Evolutionary conservation across 2,329 filamentous ascomycete species (phyloP).

Genomic region (Epichloe scottii): DNA sequence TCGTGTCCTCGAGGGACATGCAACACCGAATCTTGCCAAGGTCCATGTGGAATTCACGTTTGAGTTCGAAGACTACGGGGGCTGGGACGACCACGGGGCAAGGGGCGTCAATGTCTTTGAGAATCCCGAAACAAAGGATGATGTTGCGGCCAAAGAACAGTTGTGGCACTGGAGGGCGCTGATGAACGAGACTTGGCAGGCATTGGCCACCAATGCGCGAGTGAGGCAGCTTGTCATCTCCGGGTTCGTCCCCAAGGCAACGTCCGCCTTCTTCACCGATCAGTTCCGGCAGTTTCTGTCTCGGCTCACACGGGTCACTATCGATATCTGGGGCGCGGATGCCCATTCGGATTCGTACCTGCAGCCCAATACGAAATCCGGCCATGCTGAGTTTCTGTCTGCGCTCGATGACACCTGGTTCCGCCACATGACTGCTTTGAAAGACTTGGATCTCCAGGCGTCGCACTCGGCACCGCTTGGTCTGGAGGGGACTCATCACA

Average conservation of each 20-base stretch:
- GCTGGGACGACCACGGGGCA: neutral
- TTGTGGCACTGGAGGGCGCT: neutral
- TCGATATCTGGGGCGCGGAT: too few relatives aligned
- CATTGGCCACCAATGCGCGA: neutral
- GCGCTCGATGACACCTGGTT: too few relatives aligned
- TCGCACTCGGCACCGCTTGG: too few relatives aligned
- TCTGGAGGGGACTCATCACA: too few relatives aligned
- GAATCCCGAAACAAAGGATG: neutral
- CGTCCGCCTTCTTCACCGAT: neutral
- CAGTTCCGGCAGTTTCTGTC: neutral
- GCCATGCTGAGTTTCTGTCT: too few relatives aligned
- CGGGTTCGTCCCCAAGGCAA: neutral
- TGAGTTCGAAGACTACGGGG: neutral
- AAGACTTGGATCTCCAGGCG: too few relatives aligned
- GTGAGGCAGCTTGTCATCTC: neutral
- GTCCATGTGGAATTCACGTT: neutral
- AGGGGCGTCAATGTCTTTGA: neutral
- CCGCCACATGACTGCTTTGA: too few relatives aligned
- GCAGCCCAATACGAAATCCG: too few relatives aligned
- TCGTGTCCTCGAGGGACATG: neutral
- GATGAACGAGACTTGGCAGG: neutral
- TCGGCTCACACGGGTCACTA: too few relatives aligned
- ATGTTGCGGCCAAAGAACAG: neutral
- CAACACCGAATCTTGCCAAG: rapidly evolving
- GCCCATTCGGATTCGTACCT: too few relatives aligned